phyloP scores from a whole-genome alignment of 148 eudicot genomes.

The Arbutus unedo region DNA sequence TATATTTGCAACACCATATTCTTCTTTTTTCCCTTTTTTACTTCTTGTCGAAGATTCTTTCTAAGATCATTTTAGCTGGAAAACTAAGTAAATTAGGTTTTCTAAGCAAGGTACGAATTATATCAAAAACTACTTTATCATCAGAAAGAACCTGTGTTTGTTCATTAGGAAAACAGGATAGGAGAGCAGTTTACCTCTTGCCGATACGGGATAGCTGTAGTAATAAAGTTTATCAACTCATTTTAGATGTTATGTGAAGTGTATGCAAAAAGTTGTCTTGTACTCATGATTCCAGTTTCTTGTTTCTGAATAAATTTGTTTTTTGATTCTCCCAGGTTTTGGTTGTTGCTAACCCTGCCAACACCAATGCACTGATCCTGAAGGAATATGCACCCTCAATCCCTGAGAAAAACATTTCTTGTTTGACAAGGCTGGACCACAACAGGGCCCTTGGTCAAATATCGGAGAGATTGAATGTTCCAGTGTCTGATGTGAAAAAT shows the following conservation, averaged over 20 bases:
- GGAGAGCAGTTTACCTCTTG: background rate
- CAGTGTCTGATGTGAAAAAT: conserved; percentile 88
- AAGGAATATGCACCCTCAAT: conserved; percentile 98
- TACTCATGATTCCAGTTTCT: too few relatives aligned
- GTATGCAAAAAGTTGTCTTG: background rate
- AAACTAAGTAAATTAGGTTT: background rate
- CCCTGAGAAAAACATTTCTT: conserved; percentile 84
- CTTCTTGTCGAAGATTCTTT: background rate
- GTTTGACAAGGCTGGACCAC: conserved; percentile 94
- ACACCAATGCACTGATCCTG: conserved; percentile 94
- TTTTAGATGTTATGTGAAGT: background rate
- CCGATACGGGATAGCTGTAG: background rate
- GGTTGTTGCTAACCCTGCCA: conserved; percentile 99
- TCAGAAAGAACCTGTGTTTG: background rate
- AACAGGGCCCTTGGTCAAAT: conserved; percentile 98
- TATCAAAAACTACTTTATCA: background rate
- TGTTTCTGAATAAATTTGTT: background rate
- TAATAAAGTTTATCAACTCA: background rate
- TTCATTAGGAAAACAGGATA: background rate
- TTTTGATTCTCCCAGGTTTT: conserved; percentile 49
- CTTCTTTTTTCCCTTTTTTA: background rate
- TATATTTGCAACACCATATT: background rate
- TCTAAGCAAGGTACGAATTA: background rate
- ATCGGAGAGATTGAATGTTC: conserved; percentile 81
- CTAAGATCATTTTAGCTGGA: background rate